phyloP scores from a whole-genome alignment of 129 eudicot genomes.

The Pittosporum tobira region DNA sequence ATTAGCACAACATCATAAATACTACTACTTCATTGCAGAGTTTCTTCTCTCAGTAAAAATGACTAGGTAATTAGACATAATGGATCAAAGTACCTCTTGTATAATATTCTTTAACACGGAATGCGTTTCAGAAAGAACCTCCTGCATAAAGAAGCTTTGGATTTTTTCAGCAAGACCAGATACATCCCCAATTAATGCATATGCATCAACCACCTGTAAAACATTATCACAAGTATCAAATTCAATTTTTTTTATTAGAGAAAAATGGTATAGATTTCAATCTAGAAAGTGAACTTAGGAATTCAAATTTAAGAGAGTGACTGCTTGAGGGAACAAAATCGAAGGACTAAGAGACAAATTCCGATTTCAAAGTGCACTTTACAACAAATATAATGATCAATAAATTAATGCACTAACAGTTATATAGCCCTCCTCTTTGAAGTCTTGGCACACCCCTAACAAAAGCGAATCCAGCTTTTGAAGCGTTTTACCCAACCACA shows the following conservation, averaged over 20 bases:
- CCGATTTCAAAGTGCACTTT: background rate
- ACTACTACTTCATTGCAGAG: background rate
- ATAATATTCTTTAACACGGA: slow-evolving; percentile 49
- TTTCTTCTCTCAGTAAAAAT: background rate
- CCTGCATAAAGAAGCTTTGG: slow-evolving; percentile 92
- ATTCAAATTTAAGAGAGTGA: background rate
- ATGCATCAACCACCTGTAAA: slow-evolving; percentile 93
- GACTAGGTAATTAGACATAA: background rate
- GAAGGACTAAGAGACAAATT: background rate
- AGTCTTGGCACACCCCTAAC: slow-evolving; percentile 85
- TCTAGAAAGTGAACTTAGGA: no score
- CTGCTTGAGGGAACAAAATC: background rate
- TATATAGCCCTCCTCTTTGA: slow-evolving; percentile 72
- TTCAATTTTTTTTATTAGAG: slow-evolving; percentile 1
- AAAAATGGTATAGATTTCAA: background rate
- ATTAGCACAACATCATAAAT: no score
- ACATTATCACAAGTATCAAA: slow-evolving; percentile 2
- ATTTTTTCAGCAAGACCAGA: slow-evolving; percentile 95
- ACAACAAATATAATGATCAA: slow-evolving; percentile 3
- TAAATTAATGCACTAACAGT: slow-evolving; percentile 49
- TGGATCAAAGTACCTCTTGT: slow-evolving; percentile 45
- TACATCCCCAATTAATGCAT: slow-evolving; percentile 96
- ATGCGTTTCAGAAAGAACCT: slow-evolving; percentile 84
- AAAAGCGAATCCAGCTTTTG: slow-evolving; percentile 88
- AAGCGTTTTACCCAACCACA: slow-evolving; percentile 82